Percentiles rank a stretch among this genome's conserved stretches.
Conservation (phyloP, 306 rosid species). For the Sphenostylis stenocarpa region DNA sequence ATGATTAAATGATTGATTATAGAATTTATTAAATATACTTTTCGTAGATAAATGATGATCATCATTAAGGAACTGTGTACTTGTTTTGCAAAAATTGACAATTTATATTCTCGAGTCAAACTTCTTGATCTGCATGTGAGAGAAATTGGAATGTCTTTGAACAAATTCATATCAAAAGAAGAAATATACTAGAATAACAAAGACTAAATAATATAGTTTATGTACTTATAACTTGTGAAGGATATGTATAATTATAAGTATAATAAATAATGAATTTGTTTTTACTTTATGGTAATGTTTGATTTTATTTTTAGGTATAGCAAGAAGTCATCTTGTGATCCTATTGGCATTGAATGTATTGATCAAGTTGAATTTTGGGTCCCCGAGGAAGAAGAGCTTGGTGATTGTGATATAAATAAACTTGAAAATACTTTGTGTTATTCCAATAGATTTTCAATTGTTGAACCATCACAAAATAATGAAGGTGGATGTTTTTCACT, state of each 20-base stretch:
- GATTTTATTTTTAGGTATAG: neutral
- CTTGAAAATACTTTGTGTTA: neutral
- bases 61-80: neutral
- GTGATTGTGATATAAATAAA: neutral
- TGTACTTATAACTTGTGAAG: neutral
- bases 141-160: neutral
- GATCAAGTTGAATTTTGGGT: neutral
- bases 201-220: neutral
- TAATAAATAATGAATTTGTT: too few relatives aligned
- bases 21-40: too few relatives aligned
- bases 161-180: neutral
- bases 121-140: neutral
- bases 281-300: too few relatives aligned
- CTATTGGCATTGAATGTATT: too few relatives aligned
- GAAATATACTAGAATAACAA: neutral
- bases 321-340: neutral
- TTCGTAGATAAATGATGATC: neutral
- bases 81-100: neutral
- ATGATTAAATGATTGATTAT: too few relatives aligned
- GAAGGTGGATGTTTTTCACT: neutral
- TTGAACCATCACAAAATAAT: neutral
- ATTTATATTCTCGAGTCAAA: neutral
- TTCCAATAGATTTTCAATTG: neutral
- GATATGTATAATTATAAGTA: too few relatives aligned
- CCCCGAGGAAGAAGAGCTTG: too few relatives aligned